A percentile compares a stretch with the other conserved stretches of the same genome.
Conservation (phyloP, 2,329 filamentous ascomycete species). For the Fusarium sacchari region DNA sequence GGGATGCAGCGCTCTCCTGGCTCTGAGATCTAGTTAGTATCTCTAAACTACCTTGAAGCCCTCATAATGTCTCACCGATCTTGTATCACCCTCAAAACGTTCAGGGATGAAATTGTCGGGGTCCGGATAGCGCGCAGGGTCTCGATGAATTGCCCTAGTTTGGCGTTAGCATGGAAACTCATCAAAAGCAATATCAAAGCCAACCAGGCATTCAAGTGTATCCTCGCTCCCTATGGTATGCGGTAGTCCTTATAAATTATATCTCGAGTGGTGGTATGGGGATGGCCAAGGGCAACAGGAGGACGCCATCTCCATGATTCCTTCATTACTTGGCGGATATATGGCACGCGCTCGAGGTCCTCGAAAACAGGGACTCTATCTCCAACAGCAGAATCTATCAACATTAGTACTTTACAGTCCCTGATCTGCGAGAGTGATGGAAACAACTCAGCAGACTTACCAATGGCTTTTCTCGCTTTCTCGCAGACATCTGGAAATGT, state of each 20-base stretch:
- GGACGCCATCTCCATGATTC: background rate
- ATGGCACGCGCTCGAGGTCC: background rate
- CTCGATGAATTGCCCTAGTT: background rate
- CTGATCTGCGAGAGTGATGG: no score
- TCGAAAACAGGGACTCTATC: background rate
- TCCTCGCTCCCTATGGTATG: background rate
- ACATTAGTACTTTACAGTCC: background rate
- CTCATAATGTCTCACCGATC: background rate
- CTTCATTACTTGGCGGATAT: background rate
- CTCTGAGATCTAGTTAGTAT: background rate
- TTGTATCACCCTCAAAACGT: background rate
- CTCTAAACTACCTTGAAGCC: rapidly evolving
- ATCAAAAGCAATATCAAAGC: no score
- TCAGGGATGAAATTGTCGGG: background rate
- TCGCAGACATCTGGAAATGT: background rate
- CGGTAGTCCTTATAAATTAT: background rate
- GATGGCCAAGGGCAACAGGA: background rate
- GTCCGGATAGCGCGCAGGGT: background rate
- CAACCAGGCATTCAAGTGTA: background rate
- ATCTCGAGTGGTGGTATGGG: background rate
- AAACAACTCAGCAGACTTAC: background rate
- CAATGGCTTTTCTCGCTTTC: background rate
- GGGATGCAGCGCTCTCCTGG: background rate
- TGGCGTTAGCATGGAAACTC: background rate
- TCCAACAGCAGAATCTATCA: background rate